A percentile compares a stretch with the other conserved stretches of the same genome.
Evolutionary conservation across 2,329 filamentous ascomycete species (phyloP).

Genomic region (Pestalotiopsis sp.): DNA sequence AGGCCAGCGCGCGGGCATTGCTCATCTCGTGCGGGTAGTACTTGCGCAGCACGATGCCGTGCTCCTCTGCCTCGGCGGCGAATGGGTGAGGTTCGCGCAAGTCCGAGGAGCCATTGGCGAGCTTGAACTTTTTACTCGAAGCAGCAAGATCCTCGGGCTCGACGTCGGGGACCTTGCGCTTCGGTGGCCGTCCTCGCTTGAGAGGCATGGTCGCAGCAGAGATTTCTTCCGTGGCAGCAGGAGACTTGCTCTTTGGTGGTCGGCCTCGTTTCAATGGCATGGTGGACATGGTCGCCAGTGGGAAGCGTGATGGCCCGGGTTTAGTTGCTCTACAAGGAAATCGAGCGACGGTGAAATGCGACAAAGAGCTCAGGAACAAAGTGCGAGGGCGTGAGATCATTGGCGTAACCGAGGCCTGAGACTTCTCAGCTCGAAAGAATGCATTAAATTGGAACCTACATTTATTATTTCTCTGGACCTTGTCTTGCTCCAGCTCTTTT

Average conservation of each 20-base stretch:
- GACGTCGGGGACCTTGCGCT: conserved; percentile 30
- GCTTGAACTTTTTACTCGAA: conserved; percentile 30
- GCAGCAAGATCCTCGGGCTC: conserved; percentile 5
- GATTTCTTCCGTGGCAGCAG: not conserved
- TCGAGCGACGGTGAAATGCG: not conserved
- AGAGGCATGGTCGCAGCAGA: not conserved
- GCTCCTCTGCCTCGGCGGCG: conserved; percentile 46
- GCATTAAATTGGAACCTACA: not conserved
- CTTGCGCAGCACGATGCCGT: conserved; percentile 69
- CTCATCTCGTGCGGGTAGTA: conserved; percentile 89
- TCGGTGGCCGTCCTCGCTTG: conserved; percentile 19
- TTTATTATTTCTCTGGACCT: conserved; percentile 20
- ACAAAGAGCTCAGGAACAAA: not conserved
- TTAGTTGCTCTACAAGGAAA: not conserved
- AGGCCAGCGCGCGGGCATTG: conserved; percentile 75
- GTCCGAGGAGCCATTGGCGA: conserved; percentile 24
- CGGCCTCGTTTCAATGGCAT: conserved; percentile 5
- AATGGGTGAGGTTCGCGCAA: conserved; percentile 50
- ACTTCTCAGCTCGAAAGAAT: not conserved
- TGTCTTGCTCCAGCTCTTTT: not conserved
- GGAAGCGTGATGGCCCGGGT: not conserved
- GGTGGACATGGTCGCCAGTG: not conserved
- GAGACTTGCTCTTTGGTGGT: not conserved
- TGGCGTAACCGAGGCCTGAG: not conserved
- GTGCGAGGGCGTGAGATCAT: not conserved